phyloP scores from a whole-genome alignment of 73 alveolate genomes.

The Paramecium tetraurelia region DNA sequence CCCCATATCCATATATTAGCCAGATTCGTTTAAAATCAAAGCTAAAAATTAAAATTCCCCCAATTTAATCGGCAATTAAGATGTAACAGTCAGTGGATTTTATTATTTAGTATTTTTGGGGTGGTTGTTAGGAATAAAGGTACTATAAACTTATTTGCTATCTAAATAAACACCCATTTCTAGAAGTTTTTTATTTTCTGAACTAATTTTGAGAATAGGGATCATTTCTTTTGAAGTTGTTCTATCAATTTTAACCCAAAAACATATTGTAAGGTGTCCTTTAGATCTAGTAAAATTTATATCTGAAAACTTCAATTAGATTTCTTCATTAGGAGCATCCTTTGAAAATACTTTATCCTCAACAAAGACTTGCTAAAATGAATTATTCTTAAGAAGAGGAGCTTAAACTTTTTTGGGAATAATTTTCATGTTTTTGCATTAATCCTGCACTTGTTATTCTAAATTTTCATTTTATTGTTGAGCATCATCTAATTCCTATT shows the following conservation, averaged over 20 bases:
- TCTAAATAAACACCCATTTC: conserved; percentile 22
- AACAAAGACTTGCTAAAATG: neutral
- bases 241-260: conserved; percentile 5
- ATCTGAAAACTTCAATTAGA: neutral
- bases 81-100: conserved; percentile 9
- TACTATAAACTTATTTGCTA: neutral
- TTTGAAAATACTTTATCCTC: neutral
- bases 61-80: conserved; percentile 7
- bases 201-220: neutral
- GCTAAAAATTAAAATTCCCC: conserved; percentile 17
- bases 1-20: conserved; percentile 19
- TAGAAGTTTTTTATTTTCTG: neutral
- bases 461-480: neutral
- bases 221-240: neutral
- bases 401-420: neutral
- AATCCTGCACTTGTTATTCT: neutral
- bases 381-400: neutral
- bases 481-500: neutral
- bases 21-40: conserved; percentile 25
- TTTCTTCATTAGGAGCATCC: neutral
- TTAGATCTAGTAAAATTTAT: neutral
- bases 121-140: conserved; percentile 13
- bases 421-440: neutral
- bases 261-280: conserved; percentile 10
- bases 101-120: neutral